Evolutionary conservation across 371 early-diverging fungal genomes (phyloP).

Genomic region (Mortierella polycephala): DNA sequence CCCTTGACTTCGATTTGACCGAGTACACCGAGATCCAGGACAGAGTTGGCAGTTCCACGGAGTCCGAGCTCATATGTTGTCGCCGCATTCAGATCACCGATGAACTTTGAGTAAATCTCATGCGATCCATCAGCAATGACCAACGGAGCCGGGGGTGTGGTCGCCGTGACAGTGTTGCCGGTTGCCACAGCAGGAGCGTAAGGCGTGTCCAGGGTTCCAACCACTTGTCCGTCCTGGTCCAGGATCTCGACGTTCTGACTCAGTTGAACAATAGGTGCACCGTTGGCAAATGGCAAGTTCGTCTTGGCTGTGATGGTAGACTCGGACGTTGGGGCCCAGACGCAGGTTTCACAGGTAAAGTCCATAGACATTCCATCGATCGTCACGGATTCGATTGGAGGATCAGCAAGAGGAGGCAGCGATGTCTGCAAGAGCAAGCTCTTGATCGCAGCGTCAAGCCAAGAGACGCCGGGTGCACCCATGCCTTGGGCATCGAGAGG

Average conservation of each 20-base stretch:
- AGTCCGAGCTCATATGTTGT: constrained; percentile 24
- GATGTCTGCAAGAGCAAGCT: background rate
- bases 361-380: constrained; percentile 48
- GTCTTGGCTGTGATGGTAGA: constrained; percentile 38
- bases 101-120: constrained; percentile 10
- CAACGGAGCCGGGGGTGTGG: constrained; percentile 3
- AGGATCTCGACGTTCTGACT: constrained; percentile 29
- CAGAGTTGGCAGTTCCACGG: constrained; percentile 24
- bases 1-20: constrained; percentile 30
- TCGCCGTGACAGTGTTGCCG: constrained; percentile 14
- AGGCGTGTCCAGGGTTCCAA: constrained; percentile 18
- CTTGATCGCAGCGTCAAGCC: constrained; percentile 1
- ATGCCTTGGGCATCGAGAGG: background rate
- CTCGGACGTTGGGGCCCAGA: constrained; percentile 15
- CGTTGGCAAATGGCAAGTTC: constrained; percentile 26
- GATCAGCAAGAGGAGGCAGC: background rate
- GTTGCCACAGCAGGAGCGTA: constrained; percentile 4
- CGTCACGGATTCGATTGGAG: constrained; percentile 21
- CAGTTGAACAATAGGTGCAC: constrained; percentile 31
- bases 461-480: background rate
- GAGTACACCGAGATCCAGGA: constrained; percentile 24
- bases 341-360: constrained; percentile 26
- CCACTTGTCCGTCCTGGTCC: constrained; percentile 19
- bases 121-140: constrained; percentile 12
- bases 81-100: constrained; percentile 13